Base-by-base conservation (phyloP, 495 filamentous ascomycete genomes). In the Penicillium chermesinum region DNA sequence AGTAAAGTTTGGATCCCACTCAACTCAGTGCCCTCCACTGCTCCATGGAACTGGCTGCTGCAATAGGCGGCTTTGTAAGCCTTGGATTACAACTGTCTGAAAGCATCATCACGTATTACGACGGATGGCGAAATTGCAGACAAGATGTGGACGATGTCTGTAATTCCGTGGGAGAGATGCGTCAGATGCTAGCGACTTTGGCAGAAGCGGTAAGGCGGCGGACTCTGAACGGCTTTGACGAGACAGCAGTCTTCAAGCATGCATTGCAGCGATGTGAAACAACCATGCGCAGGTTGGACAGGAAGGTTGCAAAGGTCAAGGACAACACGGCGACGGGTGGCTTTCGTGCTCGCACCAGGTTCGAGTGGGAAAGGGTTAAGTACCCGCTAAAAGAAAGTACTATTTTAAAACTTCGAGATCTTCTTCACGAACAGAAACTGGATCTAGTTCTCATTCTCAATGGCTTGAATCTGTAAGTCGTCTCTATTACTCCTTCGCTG, bases 141-240 rank as follows among this genome's bases (percentile, higher is more conserved):
- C 12, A 30, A 30, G 35, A 37, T 37, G 35, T 37, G 13, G 35
- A 37, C 13, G 35, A 37, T 13, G 10, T 30, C 25, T 30, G 25
- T 30, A 30, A 30, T 30, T 44, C 41, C 22, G 21, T 50, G 15
- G 33, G 16, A 22, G 40, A 27, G 13, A 44, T 44, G 42, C 16
- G 33, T 50, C 48, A 38, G 32, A 38, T 41, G 21, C 48, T 50
- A 50, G 48, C 34, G 40, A 40, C 48, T 44, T 21, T 39, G 15
- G 48, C 32, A 33, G 32, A 44, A 32, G 37, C 33, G 22, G 17
- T 18, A 18, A 41, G 20, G 34, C 34, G 10, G 10, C 25, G 25
- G 25, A 10, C 25, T 30, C 25, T 30, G 10, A 5, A 10, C 10
- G 4, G 25, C 25, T 30, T 30, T 10, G 25, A 30, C 5, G 25